These are phyloP conservation scores for Rostrohypoxylon terebratum DNA, from an alignment of 495 filamentous ascomycete species.

Conservation along the genomic window DNA sequence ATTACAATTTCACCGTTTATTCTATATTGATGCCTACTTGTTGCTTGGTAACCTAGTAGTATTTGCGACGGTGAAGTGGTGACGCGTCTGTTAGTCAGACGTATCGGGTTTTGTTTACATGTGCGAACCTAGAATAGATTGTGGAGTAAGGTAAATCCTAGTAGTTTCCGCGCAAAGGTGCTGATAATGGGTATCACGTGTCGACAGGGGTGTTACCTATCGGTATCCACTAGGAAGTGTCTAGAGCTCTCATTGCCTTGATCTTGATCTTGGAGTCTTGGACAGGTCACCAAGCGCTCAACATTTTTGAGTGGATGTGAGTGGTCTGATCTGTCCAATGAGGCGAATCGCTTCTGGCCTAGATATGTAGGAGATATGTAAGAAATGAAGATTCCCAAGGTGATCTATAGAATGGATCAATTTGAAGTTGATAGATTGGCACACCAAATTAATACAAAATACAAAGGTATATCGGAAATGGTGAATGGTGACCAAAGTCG, in stretches of 20 bases:
- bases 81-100: constrained; percentile 37
- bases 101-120: constrained; percentile 39
- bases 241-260: neutral
- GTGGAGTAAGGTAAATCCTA: constrained; percentile 17
- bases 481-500: neutral
- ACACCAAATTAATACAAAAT: no score
- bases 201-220: constrained; percentile 1
- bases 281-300: neutral
- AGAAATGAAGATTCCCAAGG: constrained; percentile 7
- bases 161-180: neutral
- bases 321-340: neutral
- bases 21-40: neutral
- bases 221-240: neutral
- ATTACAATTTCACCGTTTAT: constrained; percentile 3
- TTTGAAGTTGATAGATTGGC: neutral
- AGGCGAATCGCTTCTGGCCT: neutral
- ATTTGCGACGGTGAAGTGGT: neutral
- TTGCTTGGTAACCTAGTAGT: no score
- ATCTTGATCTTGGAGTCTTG: constrained; percentile 3
- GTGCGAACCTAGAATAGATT: constrained; percentile 32
- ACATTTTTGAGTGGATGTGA: constrained; percentile 6
- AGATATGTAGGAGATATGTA: neutral
- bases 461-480: neutral
- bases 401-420: neutral
- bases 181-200: constrained; percentile 47